Base-by-base conservation (phyloP, 2,329 filamentous ascomycete species). In the Amphichorda felina region DNA sequence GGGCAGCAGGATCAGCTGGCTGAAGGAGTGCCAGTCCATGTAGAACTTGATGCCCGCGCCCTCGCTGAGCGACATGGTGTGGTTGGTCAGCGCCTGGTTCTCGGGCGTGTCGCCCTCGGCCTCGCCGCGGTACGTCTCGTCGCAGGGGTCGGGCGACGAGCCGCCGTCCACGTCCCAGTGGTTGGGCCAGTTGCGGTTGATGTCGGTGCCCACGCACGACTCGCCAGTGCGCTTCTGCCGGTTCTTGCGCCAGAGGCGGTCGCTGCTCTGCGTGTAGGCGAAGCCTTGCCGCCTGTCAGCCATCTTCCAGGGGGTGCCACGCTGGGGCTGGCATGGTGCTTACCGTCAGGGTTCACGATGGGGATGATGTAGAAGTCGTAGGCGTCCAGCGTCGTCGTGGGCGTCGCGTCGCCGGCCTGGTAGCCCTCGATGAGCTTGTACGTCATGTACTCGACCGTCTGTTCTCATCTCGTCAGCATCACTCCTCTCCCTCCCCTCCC, bases 351-450 rank as follows among this genome's bases (percentile, higher is more conserved):
- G 47, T 79, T 79, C 13, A 75, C 71, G 17, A 78, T 55, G 3
- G 75, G 74, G 40, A 79, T 64, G 43, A 82, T 66, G 51, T 77
- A 79, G 43, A 77, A 77, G 54, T 82, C 79, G 48, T 75, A 79
- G 37, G 63, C 70, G 51, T 79, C 64, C 17, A 80, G 61, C 36
- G 71, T 63, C 1, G 53, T 48, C 27, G 51, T 59, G 27, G 66
- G n/a, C n/a, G 10, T 49, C 4, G 55, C 49, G n/a, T 54, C 44
- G 11, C 55, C 48, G 14, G 51, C 50, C 22, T 46, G 48, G 44
- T 71, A 72, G 34, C 61, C 59, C 25, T 55, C 55, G 14, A 75
- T 52, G 22, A 77, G 55, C 14, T 60, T 53, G 41, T 63, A 64
- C 8, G 65, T 60, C 13, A 72, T 52, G 48, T 72, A 76, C 47